These are phyloP conservation scores for Leccinum uliginosum DNA, from an alignment of 768 basidiomycete genomes.

Conservation along the genomic window DNA sequence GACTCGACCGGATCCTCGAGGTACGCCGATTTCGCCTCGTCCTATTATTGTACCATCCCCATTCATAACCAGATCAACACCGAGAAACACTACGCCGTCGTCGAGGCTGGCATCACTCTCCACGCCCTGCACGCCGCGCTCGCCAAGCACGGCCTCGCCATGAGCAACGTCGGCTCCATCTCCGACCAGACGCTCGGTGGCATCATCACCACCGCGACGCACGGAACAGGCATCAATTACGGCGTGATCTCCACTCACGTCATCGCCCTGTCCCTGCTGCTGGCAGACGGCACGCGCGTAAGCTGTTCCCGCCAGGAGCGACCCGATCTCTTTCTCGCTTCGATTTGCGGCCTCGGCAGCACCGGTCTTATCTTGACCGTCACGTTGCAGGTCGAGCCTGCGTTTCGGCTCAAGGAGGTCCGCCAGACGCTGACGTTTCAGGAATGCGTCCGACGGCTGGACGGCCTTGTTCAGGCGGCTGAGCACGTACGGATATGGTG, in stretches of 20 bases:
- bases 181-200: constrained; percentile 95
- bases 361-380: constrained; percentile 86
- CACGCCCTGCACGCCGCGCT: constrained; percentile 68
- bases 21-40: constrained; percentile 43
- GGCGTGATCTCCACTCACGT: constrained; percentile 82
- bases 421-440: constrained; percentile 62
- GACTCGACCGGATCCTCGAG: constrained; percentile 68
- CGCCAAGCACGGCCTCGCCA: constrained; percentile 64
- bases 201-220: constrained; percentile 89
- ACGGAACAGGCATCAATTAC: constrained; percentile 81
- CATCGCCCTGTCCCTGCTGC: constrained; percentile 65
- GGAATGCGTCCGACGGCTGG: constrained; percentile 53
- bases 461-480: constrained; percentile 53
- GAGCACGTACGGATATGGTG: constrained; percentile 96
- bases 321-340: constrained; percentile 80
- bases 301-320: constrained; percentile 60
- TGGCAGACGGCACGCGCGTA: constrained; percentile 70
- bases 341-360: constrained; percentile 84
- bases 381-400: constrained; percentile 72
- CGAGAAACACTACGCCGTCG: constrained; percentile 62
- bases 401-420: constrained; percentile 75
- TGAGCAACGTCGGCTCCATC: constrained; percentile 93
- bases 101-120: constrained; percentile 77
- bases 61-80: constrained; percentile 73
- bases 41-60: no score